These are phyloP conservation scores for Suhomyces tanzawaensis DNA, from an alignment of 805 yeast species.

Conservation along the genomic window DNA sequence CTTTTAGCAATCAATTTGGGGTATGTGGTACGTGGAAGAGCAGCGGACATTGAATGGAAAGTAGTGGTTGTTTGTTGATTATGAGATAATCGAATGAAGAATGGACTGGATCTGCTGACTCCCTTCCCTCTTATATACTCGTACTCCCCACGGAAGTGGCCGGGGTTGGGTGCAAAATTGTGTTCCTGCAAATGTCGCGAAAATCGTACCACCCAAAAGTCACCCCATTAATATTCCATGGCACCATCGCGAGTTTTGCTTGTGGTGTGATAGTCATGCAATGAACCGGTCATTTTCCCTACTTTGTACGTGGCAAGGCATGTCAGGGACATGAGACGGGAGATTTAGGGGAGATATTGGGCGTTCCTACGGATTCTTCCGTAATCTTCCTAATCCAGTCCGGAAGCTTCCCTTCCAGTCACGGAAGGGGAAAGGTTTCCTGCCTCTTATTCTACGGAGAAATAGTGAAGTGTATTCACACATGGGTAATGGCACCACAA, in stretches of 20 bases:
- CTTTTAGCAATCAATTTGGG: conserved; percentile 24
- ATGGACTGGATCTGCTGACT: background rate
- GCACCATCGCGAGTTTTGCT: background rate
- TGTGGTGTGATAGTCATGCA: no score
- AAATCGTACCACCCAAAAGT: conserved; percentile 4
- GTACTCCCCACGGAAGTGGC: background rate
- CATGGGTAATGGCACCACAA: no score
- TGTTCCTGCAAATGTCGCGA: background rate
- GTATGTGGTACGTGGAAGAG: conserved; percentile 18
- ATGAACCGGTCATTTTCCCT: no score
- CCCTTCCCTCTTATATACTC: background rate
- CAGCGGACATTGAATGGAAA: conserved; percentile 3
- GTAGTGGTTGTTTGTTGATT: background rate
- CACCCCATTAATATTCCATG: conserved; percentile 1
- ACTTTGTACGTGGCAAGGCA: no score
- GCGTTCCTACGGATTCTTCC: no score
- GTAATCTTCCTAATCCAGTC: no score
- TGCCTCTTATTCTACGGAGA: no score
- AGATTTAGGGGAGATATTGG: no score
- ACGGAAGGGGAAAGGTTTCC: no score
- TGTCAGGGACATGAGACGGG: no score
- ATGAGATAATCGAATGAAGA: background rate
- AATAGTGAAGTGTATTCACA: no score
- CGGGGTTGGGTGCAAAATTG: background rate
- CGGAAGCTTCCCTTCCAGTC: no score